Percentiles rank a stretch among this genome's conserved stretches.
phyloP scores from a whole-genome alignment of 2,329 filamentous ascomycete genomes.

The Cryphonectria nitschkei region DNA sequence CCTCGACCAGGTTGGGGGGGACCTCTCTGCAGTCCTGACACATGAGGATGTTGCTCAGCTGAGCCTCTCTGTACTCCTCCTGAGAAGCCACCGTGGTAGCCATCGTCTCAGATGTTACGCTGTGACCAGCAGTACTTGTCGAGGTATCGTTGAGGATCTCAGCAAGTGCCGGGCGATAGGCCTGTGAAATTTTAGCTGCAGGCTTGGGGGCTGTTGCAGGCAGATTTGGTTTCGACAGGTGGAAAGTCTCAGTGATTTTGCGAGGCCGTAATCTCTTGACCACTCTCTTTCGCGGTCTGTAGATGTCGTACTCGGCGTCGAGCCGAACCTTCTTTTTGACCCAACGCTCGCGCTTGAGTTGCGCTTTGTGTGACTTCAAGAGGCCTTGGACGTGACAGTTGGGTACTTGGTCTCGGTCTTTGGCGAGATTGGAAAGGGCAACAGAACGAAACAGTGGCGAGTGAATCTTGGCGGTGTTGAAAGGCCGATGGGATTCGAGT shows the following conservation, averaged over 20 bases:
- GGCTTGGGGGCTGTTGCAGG: constrained; percentile 11
- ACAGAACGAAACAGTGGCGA: constrained; percentile 70
- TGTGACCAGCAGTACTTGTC: not conserved
- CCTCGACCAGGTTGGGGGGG: constrained; percentile 91
- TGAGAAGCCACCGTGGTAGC: constrained; percentile 42
- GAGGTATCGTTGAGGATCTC: constrained; percentile 31
- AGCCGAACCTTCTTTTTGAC: constrained; percentile 32
- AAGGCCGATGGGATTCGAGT: constrained; percentile 22
- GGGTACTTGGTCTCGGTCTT: constrained; percentile 33
- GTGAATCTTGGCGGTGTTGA: constrained; percentile 66
- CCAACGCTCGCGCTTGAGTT: constrained; percentile 34
- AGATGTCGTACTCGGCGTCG: constrained; percentile 21
- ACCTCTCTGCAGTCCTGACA: constrained; percentile 90
- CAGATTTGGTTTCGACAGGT: constrained; percentile 13
- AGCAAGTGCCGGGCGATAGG: constrained; percentile 28
- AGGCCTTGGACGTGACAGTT: constrained; percentile 22
- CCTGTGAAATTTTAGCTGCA: constrained; percentile 6
- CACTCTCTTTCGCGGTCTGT: constrained; percentile 22
- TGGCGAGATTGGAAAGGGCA: constrained; percentile 48
- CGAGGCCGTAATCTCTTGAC: constrained; percentile 18
- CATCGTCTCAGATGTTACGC: constrained; percentile 46
- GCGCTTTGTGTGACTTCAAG: constrained; percentile 28
- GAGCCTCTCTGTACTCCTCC: constrained; percentile 63
- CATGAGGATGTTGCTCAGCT: constrained; percentile 77
- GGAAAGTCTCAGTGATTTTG: constrained; percentile 32